Base-by-base conservation (phyloP, 2,329 filamentous ascomycete species). In the Fonsecaea erecta region DNA sequence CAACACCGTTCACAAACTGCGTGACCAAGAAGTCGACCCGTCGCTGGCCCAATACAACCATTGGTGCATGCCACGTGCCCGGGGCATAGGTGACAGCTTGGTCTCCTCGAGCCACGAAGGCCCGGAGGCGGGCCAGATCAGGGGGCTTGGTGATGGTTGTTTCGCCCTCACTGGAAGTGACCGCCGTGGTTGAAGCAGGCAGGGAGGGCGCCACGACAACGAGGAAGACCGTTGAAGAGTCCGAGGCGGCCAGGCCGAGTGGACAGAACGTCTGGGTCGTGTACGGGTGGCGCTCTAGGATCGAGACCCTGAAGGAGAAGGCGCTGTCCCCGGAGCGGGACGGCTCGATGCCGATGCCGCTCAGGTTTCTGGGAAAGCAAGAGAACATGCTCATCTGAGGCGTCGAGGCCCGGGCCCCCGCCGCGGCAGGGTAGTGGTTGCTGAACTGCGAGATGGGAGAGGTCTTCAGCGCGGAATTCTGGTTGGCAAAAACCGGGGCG, bases 11-110 rank as follows among this genome's bases (percentile, higher is more conserved):
- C 35, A 88, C 88, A 80, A 91, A 95, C 80, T 98, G 94, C 70
- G 91, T 86, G 1, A 98, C 94, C 4, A 96, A 86, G 77, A 97
- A 98, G 75, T 95, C 92, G 54, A 97, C 82, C 21, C 88, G 83
- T 60, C 81, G 79, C 52, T 79, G 76, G 0, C 93, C 93, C 55
- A 98, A 78, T 16, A 92, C 93, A 14, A 93, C 90, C 94, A 99
- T 98, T 0, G 95, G 95, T 67, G 94, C 93, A 81, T 99, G 95
- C 94, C 89, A 99, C 60, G 93, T 97, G 4, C 92, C 95, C 1
- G 91, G 88, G 1, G 86, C 92, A 76, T 98, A 99, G 2, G 93
- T 97, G 14, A 99, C 92, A 11, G 92, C 93, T 80, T 97, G 92
- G 26, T 85, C 83, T 2, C 87, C 88, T 56, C 84, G 86, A 1